Evolutionary conservation across 163 green algal species (phyloP).

Genomic region (Scenedesmus sp.): DNA sequence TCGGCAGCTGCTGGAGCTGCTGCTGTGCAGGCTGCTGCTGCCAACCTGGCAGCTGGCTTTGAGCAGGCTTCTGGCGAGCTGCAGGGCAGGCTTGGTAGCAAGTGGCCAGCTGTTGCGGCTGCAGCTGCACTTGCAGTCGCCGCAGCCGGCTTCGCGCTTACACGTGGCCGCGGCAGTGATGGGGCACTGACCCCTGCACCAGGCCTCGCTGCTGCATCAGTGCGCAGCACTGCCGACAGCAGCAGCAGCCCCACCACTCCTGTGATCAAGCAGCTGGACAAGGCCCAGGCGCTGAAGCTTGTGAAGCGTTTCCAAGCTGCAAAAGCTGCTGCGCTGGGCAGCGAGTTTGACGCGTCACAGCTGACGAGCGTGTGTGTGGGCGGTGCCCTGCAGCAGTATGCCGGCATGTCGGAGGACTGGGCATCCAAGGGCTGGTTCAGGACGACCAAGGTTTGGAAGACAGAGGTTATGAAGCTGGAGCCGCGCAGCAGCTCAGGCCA

Average conservation of each 20-base stretch:
- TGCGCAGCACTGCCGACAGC: neutral
- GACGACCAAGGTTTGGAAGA: slow-evolving; percentile 41
- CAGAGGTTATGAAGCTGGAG: slow-evolving; percentile 22
- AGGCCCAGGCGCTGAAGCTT: neutral
- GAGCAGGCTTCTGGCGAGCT: slow-evolving; percentile 4
- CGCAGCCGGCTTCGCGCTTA: neutral
- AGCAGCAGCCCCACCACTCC: neutral
- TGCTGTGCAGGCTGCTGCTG: neutral
- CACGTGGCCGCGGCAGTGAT: neutral
- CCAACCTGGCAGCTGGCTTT: neutral
- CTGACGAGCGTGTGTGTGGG: slow-evolving; percentile 35
- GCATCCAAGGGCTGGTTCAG: slow-evolving; percentile 50
- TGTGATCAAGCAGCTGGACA: slow-evolving; percentile 14
- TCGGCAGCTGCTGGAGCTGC: neutral
- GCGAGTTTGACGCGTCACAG: slow-evolving; percentile 38
- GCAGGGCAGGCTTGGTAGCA: slow-evolving; percentile 21
- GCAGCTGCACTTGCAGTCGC: neutral
- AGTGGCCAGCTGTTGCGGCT: slow-evolving; percentile 18
- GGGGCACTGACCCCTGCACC: neutral
- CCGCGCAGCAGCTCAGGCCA: slow-evolving; percentile 24
- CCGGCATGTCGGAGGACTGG: slow-evolving; percentile 13
- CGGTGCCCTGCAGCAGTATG: slow-evolving; percentile 12
- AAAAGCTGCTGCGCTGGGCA: slow-evolving; percentile 37
- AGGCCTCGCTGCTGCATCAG: neutral
- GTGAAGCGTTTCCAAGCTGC: slow-evolving; percentile 40